Base-by-base conservation (phyloP, 2,329 filamentous ascomycete species). In the Phymatotrichopsis omnivora region DNA sequence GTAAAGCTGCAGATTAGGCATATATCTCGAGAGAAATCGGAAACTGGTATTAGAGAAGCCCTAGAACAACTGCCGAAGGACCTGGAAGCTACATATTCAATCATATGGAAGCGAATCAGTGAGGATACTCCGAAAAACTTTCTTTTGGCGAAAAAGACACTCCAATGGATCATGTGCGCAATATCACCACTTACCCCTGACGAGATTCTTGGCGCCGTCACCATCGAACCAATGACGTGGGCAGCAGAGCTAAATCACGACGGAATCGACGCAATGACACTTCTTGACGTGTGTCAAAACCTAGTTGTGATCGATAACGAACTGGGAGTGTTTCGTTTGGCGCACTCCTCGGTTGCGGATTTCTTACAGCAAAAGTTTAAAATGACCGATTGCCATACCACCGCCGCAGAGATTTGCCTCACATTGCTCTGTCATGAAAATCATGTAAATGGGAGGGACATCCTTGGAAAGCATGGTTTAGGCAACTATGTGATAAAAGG, bases 231-330 rank as follows among this genome's bases (percentile, higher is more conserved):
- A 5, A n/a, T n/a, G 32, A 30, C 32, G 7, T 11, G 17, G 2
- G 4, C 12, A n/a, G n/a, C n/a, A n/a, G n/a, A n/a, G n/a, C n/a
- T n/a, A n/a, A n/a, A n/a, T n/a, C n/a, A n/a, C n/a, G 4, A 43
- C 20, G 25, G 23, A 12, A 12, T 23, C 25, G 25, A 24, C 7
- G 10, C 19, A 2, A 3, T 10, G 8, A n/a, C 3, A 4, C 8
- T 43, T 16, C 32, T 43, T 10, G 41, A 43, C 23, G 37, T 46
- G 7, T 49, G 47, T 20, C 36, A 49, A n/a, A 49, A 49, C n/a
- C 37, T 49, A n/a, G 14, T 49, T 7, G 31, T 49, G 7, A 28
- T 42, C 11, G 42, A 49, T 20, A 17, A 49, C 14, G 12, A 43
- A 27, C 37, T 49, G 2, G 11, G 20, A 5, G 30, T 46, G 19